Conservation (phyloP, 495 filamentous ascomycete genomes). For the Geoglossum glabrum region DNA sequence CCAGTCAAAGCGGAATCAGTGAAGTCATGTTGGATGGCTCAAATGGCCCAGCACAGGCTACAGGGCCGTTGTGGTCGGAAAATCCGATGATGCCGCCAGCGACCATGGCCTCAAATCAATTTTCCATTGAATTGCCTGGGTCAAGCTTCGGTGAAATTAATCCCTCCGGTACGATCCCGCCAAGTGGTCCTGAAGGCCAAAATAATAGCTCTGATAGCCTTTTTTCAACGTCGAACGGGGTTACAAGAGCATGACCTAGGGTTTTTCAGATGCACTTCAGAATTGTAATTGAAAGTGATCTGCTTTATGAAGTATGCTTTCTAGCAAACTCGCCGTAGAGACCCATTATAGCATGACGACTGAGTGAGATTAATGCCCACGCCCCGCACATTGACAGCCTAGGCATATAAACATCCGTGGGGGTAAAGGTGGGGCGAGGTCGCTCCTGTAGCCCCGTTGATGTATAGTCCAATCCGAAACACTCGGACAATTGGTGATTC, state of each 20-base stretch:
- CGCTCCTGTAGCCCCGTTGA: no score
- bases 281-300: neutral
- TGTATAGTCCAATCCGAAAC: no score
- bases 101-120: conserved; percentile 36
- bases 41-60: conserved; percentile 31
- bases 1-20: conserved; percentile 78
- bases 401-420: no score
- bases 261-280: neutral
- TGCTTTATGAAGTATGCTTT: neutral
- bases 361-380: neutral
- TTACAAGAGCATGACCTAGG: neutral
- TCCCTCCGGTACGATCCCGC: conserved; percentile 38
- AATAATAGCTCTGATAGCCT: conserved; percentile 26
- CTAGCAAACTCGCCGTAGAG: neutral
- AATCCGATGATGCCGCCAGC: conserved; percentile 41
- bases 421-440: no score
- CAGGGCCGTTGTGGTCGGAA: conserved; percentile 36
- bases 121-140: conserved; percentile 33
- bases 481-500: no score
- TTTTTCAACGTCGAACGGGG: conserved; percentile 24
- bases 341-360: neutral
- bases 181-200: conserved; percentile 31
- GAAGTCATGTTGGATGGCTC: conserved; percentile 81
- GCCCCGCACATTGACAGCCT: no score
- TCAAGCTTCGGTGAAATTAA: conserved; percentile 7